These are phyloP conservation scores for Coemansia sp. DNA, from an alignment of 371 early-diverging fungal genomes.

Conservation along the genomic window DNA sequence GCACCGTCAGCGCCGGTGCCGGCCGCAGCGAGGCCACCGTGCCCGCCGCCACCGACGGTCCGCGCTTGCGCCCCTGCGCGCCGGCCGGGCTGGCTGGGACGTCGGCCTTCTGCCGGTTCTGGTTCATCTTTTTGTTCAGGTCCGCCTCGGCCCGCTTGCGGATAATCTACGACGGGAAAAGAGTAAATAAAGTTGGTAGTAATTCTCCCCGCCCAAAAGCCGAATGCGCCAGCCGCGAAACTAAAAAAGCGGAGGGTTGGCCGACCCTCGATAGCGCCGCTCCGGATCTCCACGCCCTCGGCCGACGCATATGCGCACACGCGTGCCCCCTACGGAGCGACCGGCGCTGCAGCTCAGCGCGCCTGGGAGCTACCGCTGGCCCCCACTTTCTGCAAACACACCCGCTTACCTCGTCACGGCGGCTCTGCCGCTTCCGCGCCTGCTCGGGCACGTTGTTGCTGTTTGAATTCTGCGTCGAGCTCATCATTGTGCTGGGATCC, in stretches of 20 bases:
- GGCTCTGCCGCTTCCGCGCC: conserved; percentile 45
- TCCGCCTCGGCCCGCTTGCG: conserved; percentile 74
- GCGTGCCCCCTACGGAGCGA: background rate
- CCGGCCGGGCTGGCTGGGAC: conserved; percentile 25
- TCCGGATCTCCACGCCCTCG: too few relatives aligned
- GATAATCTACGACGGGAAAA: conserved; percentile 57
- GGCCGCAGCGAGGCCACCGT: conserved; percentile 90
- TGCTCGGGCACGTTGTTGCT: conserved; percentile 32
- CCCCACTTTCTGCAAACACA: too few relatives aligned
- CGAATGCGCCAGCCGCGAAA: background rate
- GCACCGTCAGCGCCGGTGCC: conserved; percentile 84
- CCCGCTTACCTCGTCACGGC: conserved; percentile 43
- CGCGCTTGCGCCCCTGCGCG: conserved; percentile 33
- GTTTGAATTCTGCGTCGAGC: conserved; percentile 31
- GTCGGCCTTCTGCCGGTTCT: conserved; percentile 34
- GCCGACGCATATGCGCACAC: too few relatives aligned
- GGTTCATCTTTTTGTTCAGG: conserved; percentile 63
- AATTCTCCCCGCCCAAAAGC: background rate
- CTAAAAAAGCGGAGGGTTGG: too few relatives aligned
- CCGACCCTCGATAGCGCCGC: too few relatives aligned
- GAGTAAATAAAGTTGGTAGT: background rate
- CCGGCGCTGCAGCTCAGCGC: background rate
- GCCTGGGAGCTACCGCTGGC: too few relatives aligned
- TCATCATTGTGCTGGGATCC: conserved; percentile 27
- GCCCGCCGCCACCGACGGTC: conserved; percentile 56